Conservation (phyloP, 192 early-diverging fungal species). For the Geosiphon pyriformis region DNA sequence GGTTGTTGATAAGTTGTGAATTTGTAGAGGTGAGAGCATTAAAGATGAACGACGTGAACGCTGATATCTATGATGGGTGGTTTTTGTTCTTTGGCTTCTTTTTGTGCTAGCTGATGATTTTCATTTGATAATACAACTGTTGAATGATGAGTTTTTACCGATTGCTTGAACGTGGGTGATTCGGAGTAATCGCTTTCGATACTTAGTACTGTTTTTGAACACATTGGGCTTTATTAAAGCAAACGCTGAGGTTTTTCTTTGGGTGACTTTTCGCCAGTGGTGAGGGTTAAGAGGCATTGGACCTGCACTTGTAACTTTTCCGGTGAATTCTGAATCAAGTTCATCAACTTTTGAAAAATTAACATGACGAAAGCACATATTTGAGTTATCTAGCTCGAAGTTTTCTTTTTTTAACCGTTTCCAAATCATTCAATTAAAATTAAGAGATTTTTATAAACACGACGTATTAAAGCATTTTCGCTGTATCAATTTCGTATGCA, state of each 20-base stretch:
- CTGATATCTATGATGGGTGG: slow-evolving; percentile 25
- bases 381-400: not conserved
- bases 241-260: slow-evolving; percentile 12
- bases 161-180: slow-evolving; percentile 4
- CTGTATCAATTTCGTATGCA: not conserved
- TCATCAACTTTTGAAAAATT: not conserved
- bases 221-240: not conserved
- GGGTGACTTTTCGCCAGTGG: not conserved
- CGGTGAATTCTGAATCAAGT: no score
- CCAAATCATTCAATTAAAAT: slow-evolving; percentile 8
- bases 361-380: not conserved
- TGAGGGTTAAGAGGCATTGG: no score
- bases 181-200: slow-evolving; percentile 6
- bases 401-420: not conserved
- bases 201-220: not conserved
- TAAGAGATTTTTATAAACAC: slow-evolving; percentile 3
- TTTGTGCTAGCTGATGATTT: no score
- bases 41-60: slow-evolving; percentile 8
- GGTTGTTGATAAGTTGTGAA: no score
- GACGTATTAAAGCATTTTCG: not conserved
- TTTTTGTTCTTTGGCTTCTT: slow-evolving; percentile 5
- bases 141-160: no score
- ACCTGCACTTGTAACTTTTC: no score
- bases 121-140: no score
- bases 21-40: no score